Evolutionary conservation across 371 early-diverging fungal genomes (phyloP).

Genomic region (Rhizomucor miehei): DNA sequence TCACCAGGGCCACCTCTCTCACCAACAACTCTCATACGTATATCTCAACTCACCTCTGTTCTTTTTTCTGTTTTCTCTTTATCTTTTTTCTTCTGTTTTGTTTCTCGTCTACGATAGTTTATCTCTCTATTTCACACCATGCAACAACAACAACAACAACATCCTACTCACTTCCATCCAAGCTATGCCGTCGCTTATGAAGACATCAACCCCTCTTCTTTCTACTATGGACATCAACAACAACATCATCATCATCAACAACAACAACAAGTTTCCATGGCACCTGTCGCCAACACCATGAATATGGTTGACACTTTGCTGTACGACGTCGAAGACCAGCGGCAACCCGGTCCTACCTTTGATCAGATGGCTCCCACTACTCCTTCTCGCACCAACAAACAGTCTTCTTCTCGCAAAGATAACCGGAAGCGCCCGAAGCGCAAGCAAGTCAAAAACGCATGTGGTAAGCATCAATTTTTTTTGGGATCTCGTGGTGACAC

Average conservation of each 20-base stretch:
- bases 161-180: too few species aligned
- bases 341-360: neutral
- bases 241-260: neutral
- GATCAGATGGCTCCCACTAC: neutral
- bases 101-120: too few species aligned
- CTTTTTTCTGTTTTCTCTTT: too few species aligned
- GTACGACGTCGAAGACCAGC: neutral
- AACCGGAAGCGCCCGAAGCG: conserved; percentile 34
- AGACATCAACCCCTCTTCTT: neutral
- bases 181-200: too few species aligned
- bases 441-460: conserved; percentile 83
- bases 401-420: neutral
- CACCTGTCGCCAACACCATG: neutral
- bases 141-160: too few species aligned
- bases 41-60: too few species aligned
- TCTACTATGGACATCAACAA: conserved; percentile 1
- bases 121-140: too few species aligned
- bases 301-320: neutral
- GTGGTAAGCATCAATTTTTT: conserved; percentile 48
- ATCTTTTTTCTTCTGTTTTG: too few species aligned
- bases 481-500: conserved; percentile 1
- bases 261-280: neutral
- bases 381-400: neutral
- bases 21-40: too few species aligned
- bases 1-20: too few species aligned